Evolutionary conservation across 495 filamentous ascomycete species (phyloP), one percentile per base, ranked within the genome.

Genomic region (Penicillium diatomitis): DNA sequence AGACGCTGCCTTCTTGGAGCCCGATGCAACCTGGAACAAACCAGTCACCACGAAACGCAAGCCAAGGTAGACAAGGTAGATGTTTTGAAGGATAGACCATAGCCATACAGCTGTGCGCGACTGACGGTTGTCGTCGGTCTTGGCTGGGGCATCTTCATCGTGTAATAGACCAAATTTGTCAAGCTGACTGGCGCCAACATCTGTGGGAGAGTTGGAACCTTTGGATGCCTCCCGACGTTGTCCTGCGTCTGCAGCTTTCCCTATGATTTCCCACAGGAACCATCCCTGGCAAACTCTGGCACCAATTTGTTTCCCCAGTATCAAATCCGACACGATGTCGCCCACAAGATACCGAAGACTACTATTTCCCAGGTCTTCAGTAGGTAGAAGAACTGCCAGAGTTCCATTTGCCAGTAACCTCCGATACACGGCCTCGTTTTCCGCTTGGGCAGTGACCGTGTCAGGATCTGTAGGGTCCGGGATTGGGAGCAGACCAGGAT

Each of bases 351-450:
- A 74, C 11, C 86, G 81, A 57, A 96, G 69, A 61, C 88, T 95
- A 41, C 73, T 78, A 65, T 94, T 96, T 57, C 90, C 82, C 7
- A 97, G 76, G 56, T 97, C 90, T 61, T 96, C 90, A 11, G 87
- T 92, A 4, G 92, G 92, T 32, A 98, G 75, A 28, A 97, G 72
- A 38, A 95, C 70, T 4, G 88, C 84, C 39, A 98, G 69, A 39
- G 85, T 75, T 4, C 81, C 85, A 53, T 87, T 80, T 10, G 86
- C 87, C 8, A 96, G 70, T 52, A 95, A 67, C 58, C 88, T 86
- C 61, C 88, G 81, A 69, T 92, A 95, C 46, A 78, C 73, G 12
- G 76, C 74, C 68, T 96, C 90, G 61, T 91, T 90, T 43, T 85
- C 75, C 43, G 67, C 69, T 63, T 94, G 88, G 51, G 77, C 70